Percentiles rank a stretch among this genome's conserved stretches.
These are phyloP conservation scores for Chlamydomonas sp. DNA, from an alignment of 139 green algal genomes.

Conservation along the genomic window DNA sequence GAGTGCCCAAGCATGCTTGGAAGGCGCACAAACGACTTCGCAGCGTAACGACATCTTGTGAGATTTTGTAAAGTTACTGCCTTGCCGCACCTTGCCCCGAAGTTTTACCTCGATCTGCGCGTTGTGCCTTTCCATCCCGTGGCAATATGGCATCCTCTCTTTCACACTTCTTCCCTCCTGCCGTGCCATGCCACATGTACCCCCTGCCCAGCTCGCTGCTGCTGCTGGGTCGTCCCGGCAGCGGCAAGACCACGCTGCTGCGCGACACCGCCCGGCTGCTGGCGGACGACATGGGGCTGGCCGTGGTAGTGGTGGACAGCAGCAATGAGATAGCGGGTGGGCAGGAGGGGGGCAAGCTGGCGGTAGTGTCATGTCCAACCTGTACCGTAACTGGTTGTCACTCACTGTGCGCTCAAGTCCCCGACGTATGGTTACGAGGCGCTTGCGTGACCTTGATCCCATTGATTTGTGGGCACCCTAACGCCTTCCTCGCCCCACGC, in stretches of 20 bases:
- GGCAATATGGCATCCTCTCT: background rate
- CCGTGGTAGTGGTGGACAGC: slow-evolving; percentile 70
- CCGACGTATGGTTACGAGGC: no score
- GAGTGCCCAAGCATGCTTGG: no score
- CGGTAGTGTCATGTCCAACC: no score
- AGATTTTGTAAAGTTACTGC: no score
- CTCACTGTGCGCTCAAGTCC: no score
- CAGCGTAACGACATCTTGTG: no score
- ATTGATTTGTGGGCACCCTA: no score
- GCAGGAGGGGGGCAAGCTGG: background rate
- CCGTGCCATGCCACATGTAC: background rate
- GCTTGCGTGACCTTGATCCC: no score
- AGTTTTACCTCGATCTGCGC: no score
- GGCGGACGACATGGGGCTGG: slow-evolving; percentile 32
- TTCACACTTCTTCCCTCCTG: background rate
- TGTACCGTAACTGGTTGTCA: background rate
- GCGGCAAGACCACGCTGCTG: slow-evolving; percentile 71
- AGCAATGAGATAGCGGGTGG: slow-evolving; percentile 61
- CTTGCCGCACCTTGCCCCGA: no score
- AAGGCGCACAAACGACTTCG: no score
- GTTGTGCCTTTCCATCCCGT: no score
- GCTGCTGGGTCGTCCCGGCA: slow-evolving; percentile 35
- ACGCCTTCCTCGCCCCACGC: background rate
- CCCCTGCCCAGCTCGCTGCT: slow-evolving; percentile 28
- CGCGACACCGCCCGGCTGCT: slow-evolving; percentile 56